Conservation (phyloP, 2,329 filamentous ascomycete species). For the Sporothrix euskadiensis region DNA sequence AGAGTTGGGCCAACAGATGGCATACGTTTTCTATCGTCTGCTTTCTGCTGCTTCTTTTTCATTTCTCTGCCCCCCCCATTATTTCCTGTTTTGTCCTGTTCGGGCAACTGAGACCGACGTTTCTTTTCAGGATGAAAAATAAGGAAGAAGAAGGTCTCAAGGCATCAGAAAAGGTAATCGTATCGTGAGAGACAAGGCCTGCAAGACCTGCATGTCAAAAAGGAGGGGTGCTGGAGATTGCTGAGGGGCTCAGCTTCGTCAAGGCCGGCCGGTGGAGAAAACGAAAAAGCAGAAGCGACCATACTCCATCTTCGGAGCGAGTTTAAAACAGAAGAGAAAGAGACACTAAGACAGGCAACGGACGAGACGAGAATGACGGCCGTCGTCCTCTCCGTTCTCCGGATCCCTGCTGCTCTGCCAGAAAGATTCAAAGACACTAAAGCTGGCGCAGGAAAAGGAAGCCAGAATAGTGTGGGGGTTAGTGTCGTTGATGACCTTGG, state of each 20-base stretch:
- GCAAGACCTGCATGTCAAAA: background rate
- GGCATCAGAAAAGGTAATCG: background rate
- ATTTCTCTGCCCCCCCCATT: background rate
- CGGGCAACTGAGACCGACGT: background rate
- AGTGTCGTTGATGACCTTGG: constrained; percentile 6
- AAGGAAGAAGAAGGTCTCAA: background rate
- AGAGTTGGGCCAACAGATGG: background rate
- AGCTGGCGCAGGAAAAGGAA: background rate
- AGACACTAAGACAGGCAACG: background rate
- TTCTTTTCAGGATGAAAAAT: no score
- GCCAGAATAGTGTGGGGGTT: constrained; percentile 29
- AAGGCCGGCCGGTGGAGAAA: background rate
- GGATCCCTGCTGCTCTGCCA: background rate
- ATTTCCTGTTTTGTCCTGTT: background rate
- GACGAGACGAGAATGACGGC: background rate
- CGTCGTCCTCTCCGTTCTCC: background rate
- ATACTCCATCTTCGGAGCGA: background rate
- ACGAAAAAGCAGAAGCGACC: background rate
- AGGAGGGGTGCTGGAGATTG: background rate
- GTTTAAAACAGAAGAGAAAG: background rate
- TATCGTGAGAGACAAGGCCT: background rate
- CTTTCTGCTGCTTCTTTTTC: background rate
- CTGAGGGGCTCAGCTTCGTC: constrained; percentile 1
- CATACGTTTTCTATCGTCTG: background rate
- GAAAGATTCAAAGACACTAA: background rate